Base-by-base conservation (phyloP, 352 stramenopile species). In the Phytopythium ostracodes region DNA sequence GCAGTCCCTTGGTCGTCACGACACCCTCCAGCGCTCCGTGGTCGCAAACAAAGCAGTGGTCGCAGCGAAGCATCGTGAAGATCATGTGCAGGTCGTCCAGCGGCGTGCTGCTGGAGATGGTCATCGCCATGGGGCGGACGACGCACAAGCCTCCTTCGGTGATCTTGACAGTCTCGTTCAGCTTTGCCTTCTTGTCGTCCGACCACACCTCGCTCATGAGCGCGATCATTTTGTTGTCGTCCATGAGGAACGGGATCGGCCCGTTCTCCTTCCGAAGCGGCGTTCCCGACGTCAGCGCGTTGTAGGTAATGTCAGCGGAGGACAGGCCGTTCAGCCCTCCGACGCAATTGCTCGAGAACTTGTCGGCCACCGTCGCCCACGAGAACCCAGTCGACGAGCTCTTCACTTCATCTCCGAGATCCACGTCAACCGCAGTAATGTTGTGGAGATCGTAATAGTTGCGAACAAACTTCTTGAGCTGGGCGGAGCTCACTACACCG, bases 1-100 rank as follows among this genome's bases (percentile, higher is more conserved):
- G 71, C 53, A 96, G 54, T 36, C 80, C 82, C 62, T 88, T 84
- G 17, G 84, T 93, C 4, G 83, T 95, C 47, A 96, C 85, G 50
- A 96, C 87, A 18, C 88, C 88, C 56, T 83, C 70, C 27, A 96
- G 66, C 59, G 87, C 79, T 31, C 88, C 88, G 40, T 94, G 87
- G 59, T 92, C 83, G 40, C 87, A 96, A 38, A 96, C 85, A 55
- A 95, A 96, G 64, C 87, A 91, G 62, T 94, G 85, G 60, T 91
- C 83, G 61, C 85, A 96, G 0, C 87, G 85, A 40, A 96, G 71
- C 88, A 96, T 96, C 20, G 87, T 94, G 75, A 96, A 96, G 61
- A 96, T 92, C 75, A 96, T 91, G 72, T 96, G 88, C 7, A 96
- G 67, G 50, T 94, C 86, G 56, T 96, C 85, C 38, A 96, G 71